Percentiles rank a stretch among this genome's conserved stretches.
Evolutionary conservation across 257 asterid genomes (phyloP).

Genomic region (Ajuga chamaepitys): DNA sequence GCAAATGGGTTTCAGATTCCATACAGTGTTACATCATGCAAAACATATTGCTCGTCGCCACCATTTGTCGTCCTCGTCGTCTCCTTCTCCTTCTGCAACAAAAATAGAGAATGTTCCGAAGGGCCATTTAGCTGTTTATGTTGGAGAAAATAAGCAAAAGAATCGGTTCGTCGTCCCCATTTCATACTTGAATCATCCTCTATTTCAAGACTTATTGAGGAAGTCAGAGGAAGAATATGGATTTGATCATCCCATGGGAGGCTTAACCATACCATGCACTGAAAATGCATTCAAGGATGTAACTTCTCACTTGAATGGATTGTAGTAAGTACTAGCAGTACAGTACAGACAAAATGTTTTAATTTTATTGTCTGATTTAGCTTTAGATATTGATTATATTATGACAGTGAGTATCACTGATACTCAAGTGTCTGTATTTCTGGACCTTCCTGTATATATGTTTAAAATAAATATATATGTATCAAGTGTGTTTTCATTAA

Average conservation of each 20-base stretch:
- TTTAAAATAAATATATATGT: background rate
- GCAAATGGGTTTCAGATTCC: conserved; percentile 22
- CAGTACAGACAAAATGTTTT: background rate
- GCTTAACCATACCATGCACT: conserved; percentile 45
- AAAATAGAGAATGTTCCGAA: conserved; percentile 45
- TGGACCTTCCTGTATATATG: background rate
- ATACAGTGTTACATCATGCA: conserved; percentile 18
- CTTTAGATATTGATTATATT: background rate
- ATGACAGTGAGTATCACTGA: background rate
- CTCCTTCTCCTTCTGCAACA: background rate
- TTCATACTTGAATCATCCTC: conserved; percentile 35
- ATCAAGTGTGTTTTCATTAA: background rate
- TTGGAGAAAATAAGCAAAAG: conserved; percentile 30
- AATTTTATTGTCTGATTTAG: background rate
- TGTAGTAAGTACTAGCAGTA: background rate
- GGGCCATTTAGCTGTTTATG: conserved; percentile 48
- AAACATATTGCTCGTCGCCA: conserved; percentile 16
- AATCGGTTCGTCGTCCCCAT: conserved; percentile 41
- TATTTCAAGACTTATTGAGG: conserved; percentile 35
- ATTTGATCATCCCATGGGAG: conserved; percentile 53
- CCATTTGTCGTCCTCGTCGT: too few relatives aligned
- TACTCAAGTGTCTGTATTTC: too few relatives aligned
- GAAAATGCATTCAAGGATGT: conserved; percentile 34
- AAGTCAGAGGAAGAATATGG: conserved; percentile 44
- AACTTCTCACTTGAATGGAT: conserved; percentile 24